These are phyloP conservation scores for Dryas integrifolia DNA, from an alignment of 331 rosid genomes.

Conservation along the genomic window DNA sequence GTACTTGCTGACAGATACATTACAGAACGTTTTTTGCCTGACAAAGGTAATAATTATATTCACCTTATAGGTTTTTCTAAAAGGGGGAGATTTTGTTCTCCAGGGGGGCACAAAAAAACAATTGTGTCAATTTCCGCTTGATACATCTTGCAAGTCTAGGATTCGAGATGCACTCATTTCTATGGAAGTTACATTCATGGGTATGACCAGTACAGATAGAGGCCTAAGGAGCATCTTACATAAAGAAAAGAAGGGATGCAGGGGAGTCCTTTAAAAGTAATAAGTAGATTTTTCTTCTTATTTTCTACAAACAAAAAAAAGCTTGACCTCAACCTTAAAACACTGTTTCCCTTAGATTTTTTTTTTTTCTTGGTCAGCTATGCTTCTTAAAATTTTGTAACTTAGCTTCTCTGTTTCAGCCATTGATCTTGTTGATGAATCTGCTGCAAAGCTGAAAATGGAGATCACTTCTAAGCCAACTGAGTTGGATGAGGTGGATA, in stretches of 20 bases:
- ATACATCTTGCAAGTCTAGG: background rate
- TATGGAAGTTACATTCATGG: background rate
- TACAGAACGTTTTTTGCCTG: conserved; percentile 88
- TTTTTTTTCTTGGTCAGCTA: background rate
- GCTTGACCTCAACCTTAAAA: too few relatives aligned
- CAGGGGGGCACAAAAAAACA: background rate
- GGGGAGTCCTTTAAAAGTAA: background rate
- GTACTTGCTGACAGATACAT: conserved; percentile 89
- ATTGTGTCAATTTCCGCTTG: background rate
- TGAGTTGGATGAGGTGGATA: conserved; percentile 87
- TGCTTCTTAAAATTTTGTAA: background rate
- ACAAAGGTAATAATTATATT: conserved; percentile 57
- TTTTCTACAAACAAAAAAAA: background rate
- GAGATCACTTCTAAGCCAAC: conserved; percentile 97
- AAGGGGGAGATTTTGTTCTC: background rate
- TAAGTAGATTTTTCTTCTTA: background rate
- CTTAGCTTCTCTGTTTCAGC: conserved; percentile 51
- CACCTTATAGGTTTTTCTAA: too few relatives aligned
- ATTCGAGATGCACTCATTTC: background rate
- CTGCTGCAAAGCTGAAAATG: conserved; percentile 97
- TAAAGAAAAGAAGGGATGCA: background rate
- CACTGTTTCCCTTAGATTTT: background rate
- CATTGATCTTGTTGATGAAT: conserved; percentile 94
- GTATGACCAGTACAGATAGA: background rate
- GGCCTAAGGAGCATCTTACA: background rate